A percentile compares a stretch with the other conserved stretches of the same genome.
Conservation (phyloP, 1,284 basidiomycete genomes). For the Testicularia cyperi region DNA sequence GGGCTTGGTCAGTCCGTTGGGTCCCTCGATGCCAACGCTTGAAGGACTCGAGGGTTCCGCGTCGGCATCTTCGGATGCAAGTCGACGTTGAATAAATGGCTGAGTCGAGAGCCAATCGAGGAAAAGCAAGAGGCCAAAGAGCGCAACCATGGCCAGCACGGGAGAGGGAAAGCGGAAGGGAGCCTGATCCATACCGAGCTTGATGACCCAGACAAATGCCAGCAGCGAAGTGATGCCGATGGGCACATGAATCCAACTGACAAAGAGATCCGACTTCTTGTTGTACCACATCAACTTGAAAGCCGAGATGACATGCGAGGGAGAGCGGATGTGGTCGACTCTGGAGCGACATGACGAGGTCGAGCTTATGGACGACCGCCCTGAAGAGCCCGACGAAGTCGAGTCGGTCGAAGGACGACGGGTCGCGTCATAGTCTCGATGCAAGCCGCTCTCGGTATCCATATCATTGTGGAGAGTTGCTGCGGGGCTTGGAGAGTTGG, state of each 20-base stretch:
- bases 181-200: slow-evolving; percentile 38
- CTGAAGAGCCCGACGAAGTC: not conserved
- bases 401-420: too few relatives aligned
- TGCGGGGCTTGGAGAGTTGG: too few relatives aligned
- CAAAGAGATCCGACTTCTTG: slow-evolving; percentile 25
- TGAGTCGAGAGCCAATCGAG: slow-evolving; percentile 37
- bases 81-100: not conserved
- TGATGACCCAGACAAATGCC: slow-evolving; percentile 34
- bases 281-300: slow-evolving; percentile 14
- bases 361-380: not conserved
- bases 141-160: slow-evolving; percentile 39
- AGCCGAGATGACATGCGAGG: slow-evolving; percentile 16
- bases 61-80: not conserved
- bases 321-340: slow-evolving; percentile 7
- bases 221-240: slow-evolving; percentile 36
- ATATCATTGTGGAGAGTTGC: too few relatives aligned
- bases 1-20: too few relatives aligned
- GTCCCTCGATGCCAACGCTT: not conserved
- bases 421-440: too few relatives aligned
- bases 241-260: slow-evolving; percentile 49
- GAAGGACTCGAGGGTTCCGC: too few relatives aligned
- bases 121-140: slow-evolving; percentile 29
- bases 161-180: slow-evolving; percentile 48
- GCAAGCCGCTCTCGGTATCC: too few relatives aligned
- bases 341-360: not conserved